These are phyloP conservation scores for Nemania sp. DNA, from an alignment of 2,329 filamentous ascomycete genomes.

Conservation along the genomic window DNA sequence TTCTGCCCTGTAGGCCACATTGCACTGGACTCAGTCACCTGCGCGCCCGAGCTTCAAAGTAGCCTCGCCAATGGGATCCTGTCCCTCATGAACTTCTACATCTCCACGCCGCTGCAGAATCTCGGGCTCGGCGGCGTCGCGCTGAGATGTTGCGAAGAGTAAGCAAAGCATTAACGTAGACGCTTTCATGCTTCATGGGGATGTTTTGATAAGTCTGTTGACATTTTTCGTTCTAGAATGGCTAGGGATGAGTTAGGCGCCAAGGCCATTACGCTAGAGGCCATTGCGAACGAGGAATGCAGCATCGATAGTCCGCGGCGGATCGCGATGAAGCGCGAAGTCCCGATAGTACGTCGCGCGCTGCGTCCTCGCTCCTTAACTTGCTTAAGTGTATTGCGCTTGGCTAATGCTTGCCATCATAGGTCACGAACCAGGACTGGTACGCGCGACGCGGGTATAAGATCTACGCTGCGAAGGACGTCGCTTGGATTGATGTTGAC, in stretches of 20 bases:
- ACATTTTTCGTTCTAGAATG: conserved; percentile 20
- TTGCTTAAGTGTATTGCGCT: too few relatives aligned
- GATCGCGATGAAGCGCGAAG: conserved; percentile 27
- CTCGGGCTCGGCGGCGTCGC: conserved; percentile 32
- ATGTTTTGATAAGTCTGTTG: not conserved
- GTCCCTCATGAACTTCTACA: conserved; percentile 33
- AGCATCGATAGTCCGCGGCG: conserved; percentile 25
- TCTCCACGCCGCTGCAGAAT: conserved; percentile 31
- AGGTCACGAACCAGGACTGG: conserved; percentile 35
- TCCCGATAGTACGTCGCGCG: conserved; percentile 21
- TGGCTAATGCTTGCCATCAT: too few relatives aligned
- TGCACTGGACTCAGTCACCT: conserved; percentile 32
- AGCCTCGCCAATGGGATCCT: conserved; percentile 27
- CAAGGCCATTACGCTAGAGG: conserved; percentile 30
- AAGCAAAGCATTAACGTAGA: not conserved
- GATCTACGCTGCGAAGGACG: conserved; percentile 21
- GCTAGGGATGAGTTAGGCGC: conserved; percentile 30
- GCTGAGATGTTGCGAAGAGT: conserved; percentile 29
- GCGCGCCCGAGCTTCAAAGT: conserved; percentile 22
- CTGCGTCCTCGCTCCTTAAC: too few relatives aligned
- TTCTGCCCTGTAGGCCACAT: conserved; percentile 42
- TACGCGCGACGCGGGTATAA: conserved; percentile 32
- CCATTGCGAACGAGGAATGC: conserved; percentile 30
- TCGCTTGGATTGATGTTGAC: conserved; percentile 30
- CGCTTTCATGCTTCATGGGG: too few relatives aligned